phyloP scores from a whole-genome alignment of 495 filamentous ascomycete species.

The Friedmanniomyces simplex region DNA sequence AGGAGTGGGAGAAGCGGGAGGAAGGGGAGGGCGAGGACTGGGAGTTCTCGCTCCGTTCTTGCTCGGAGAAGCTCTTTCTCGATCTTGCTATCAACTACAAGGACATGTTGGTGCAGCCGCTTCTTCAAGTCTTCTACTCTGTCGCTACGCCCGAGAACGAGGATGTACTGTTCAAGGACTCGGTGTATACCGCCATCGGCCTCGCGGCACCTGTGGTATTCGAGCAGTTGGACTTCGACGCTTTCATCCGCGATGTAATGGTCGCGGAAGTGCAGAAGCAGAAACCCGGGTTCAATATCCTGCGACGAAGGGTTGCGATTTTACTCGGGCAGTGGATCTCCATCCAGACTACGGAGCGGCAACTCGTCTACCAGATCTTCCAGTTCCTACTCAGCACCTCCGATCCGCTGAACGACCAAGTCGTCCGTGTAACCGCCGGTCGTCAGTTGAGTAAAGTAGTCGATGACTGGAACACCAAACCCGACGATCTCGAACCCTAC shows the following conservation, averaged over 20 bases:
- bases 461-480: slow-evolving; percentile 73
- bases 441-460: slow-evolving; percentile 66
- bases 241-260: slow-evolving; percentile 62
- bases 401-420: slow-evolving; percentile 75
- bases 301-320: slow-evolving; percentile 81
- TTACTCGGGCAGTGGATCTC: slow-evolving; percentile 82
- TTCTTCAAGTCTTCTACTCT: slow-evolving; percentile 67
- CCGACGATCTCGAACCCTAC: slow-evolving; percentile 61
- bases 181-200: slow-evolving; percentile 85
- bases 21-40: slow-evolving; percentile 68
- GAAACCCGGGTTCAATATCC: slow-evolving; percentile 67
- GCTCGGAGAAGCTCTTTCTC: slow-evolving; percentile 86
- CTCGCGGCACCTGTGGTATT: slow-evolving; percentile 68
- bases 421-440: slow-evolving; percentile 85
- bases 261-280: slow-evolving; percentile 68
- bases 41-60: slow-evolving; percentile 81
- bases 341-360: slow-evolving; percentile 52
- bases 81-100: slow-evolving; percentile 84
- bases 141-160: slow-evolving; percentile 52
- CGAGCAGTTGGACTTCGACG: slow-evolving; percentile 64
- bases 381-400: slow-evolving; percentile 70
- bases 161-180: slow-evolving; percentile 77
- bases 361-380: slow-evolving; percentile 80
- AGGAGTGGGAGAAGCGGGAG: slow-evolving; percentile 84
- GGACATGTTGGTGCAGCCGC: slow-evolving; percentile 58